These are phyloP conservation scores for Suaeda aralocaspica DNA, from an alignment of 148 eudicot species.

Conservation along the genomic window DNA sequence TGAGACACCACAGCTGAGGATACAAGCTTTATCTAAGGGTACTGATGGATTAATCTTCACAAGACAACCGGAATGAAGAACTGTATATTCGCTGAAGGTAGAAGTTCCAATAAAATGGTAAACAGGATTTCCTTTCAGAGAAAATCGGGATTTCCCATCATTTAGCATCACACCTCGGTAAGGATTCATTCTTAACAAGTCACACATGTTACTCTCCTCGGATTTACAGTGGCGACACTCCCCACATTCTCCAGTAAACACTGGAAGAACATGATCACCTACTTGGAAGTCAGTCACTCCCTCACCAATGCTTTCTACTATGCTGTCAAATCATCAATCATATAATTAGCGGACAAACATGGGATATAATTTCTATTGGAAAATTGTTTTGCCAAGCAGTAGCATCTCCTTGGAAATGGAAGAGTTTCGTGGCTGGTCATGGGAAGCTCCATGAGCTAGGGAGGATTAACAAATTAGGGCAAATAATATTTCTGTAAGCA, in stretches of 20 bases:
- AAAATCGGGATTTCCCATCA: conserved; percentile 40
- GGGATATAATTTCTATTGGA: no score
- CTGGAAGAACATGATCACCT: conserved; percentile 51
- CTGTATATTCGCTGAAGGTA: conserved; percentile 39
- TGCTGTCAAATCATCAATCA: conserved; percentile 15
- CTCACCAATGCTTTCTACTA: conserved; percentile 39
- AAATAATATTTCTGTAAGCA: no score
- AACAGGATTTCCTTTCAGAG: conserved; percentile 33
- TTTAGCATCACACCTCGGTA: conserved; percentile 36
- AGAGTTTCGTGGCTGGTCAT: no score
- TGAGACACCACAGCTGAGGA: conserved; percentile 47
- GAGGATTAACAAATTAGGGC: no score
- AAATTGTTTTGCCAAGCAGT: no score
- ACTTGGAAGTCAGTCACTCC: conserved; percentile 34
- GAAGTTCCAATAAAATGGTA: conserved; percentile 43
- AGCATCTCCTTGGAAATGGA: no score
- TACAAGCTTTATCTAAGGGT: conserved; percentile 36
- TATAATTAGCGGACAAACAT: no score
- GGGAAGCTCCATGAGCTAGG: no score
- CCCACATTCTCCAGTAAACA: conserved; percentile 47
- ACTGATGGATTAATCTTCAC: conserved; percentile 38
- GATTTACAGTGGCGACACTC: conserved; percentile 43
- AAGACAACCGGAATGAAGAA: conserved; percentile 41
- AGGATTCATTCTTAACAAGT: conserved; percentile 35
- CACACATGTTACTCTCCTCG: conserved; percentile 45